Percentiles rank a stretch among this genome's conserved stretches.
Conservation (phyloP, 768 basidiomycete genomes). For the Termitomyces bulborhizus region DNA sequence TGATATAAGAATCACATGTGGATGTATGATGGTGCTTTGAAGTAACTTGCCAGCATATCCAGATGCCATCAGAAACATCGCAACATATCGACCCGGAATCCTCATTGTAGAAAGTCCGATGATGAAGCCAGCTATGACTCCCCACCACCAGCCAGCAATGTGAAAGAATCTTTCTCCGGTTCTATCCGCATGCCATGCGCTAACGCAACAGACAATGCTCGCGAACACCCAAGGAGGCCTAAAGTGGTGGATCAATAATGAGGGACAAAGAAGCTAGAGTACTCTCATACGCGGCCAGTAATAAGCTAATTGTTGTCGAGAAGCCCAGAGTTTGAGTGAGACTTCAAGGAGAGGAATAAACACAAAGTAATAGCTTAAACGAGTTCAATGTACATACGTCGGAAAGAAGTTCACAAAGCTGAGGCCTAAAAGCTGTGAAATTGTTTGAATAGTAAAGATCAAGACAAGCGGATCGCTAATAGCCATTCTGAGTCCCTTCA, state of each 20-base stretch:
- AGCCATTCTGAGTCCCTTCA: constrained; percentile 48
- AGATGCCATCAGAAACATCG: constrained; percentile 57
- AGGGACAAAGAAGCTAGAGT: not conserved
- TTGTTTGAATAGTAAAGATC: constrained; percentile 48
- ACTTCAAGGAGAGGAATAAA: constrained; percentile 19
- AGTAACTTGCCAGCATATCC: constrained; percentile 36
- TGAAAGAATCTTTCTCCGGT: constrained; percentile 67
- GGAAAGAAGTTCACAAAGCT: constrained; percentile 61
- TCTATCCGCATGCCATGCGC: constrained; percentile 53
- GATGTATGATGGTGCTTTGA: not conserved
- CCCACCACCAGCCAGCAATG: constrained; percentile 51
- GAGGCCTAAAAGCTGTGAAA: constrained; percentile 44
- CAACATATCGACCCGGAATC: constrained; percentile 50
- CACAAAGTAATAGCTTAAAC: not conserved
- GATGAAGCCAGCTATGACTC: constrained; percentile 53
- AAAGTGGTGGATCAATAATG: not conserved
- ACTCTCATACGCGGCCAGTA: constrained; percentile 49
- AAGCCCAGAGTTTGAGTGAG: constrained; percentile 58
- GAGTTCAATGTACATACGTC: constrained; percentile 25
- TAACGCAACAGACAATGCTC: constrained; percentile 40
- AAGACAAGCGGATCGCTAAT: constrained; percentile 48
- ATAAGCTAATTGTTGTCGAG: constrained; percentile 49
- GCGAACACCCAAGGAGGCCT: constrained; percentile 65
- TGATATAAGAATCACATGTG: constrained; percentile 5
- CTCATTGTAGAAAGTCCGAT: constrained; percentile 50